Evolutionary conservation across 2,329 filamentous ascomycete genomes (phyloP).

Genomic region (Phoma sp.): DNA sequence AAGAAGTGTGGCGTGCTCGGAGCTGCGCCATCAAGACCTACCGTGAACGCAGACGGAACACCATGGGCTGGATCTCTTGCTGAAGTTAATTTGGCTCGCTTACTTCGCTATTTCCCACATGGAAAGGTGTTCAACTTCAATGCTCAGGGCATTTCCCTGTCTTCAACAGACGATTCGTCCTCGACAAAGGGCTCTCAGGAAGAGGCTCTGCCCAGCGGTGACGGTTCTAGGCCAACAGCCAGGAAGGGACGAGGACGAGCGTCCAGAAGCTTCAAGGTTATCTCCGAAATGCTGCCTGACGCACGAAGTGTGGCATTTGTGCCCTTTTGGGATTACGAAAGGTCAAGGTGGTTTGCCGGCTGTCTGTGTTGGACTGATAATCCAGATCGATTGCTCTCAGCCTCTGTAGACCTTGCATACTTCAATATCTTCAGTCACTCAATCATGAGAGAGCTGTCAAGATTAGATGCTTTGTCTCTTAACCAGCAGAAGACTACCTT

Average conservation of each 20-base stretch:
- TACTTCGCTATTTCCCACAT: slow-evolving; percentile 32
- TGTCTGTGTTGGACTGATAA: slow-evolving; percentile 45
- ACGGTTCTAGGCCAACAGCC: too few species aligned
- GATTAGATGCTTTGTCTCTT: slow-evolving; percentile 57
- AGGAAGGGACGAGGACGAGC: neutral
- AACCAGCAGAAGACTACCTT: slow-evolving; percentile 58
- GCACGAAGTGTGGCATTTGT: slow-evolving; percentile 47
- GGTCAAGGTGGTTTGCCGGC: slow-evolving; percentile 46
- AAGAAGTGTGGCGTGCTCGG: slow-evolving; percentile 36
- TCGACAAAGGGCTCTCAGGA: slow-evolving; percentile 1
- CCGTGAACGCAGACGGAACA: slow-evolving; percentile 2
- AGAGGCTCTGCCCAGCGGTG: too few species aligned
- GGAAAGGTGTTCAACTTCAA: slow-evolving; percentile 38
- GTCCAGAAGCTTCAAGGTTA: slow-evolving; percentile 49
- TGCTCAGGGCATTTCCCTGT: slow-evolving; percentile 21
- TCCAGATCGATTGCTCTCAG: slow-evolving; percentile 34
- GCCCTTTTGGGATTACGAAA: slow-evolving; percentile 49
- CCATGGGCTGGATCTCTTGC: slow-evolving; percentile 13
- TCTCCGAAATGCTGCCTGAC: slow-evolving; percentile 57
- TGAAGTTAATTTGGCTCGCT: slow-evolving; percentile 28
- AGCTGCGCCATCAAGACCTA: slow-evolving; percentile 16
- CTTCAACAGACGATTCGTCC: slow-evolving; percentile 27
- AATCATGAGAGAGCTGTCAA: slow-evolving; percentile 63
- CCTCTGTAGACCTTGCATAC: slow-evolving; percentile 40
- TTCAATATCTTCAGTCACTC: slow-evolving; percentile 52